Percentiles rank a stretch among this genome's conserved stretches.
These are phyloP conservation scores for Exophiala calicioides DNA, from an alignment of 2,329 filamentous ascomycete species.

Conservation along the genomic window DNA sequence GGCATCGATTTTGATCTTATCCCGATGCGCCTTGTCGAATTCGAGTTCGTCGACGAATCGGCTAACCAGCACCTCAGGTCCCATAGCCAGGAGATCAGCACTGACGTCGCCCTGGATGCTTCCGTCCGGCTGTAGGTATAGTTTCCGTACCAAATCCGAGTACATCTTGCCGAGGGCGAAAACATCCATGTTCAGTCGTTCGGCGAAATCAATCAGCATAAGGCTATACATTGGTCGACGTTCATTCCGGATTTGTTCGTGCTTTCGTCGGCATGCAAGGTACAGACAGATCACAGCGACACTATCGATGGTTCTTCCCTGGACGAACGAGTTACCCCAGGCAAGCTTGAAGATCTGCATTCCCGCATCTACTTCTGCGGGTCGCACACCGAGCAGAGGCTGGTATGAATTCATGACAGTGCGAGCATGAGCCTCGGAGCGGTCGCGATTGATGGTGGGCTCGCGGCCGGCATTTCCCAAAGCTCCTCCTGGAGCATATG, in stretches of 20 bases:
- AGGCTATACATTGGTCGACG: slow-evolving; percentile 43
- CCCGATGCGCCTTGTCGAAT: slow-evolving; percentile 70
- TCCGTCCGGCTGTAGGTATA: slow-evolving; percentile 42
- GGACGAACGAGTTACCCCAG: slow-evolving; percentile 73
- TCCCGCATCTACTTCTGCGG: slow-evolving; percentile 54
- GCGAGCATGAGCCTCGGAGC: slow-evolving; percentile 32
- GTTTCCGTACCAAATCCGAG: slow-evolving; percentile 71
- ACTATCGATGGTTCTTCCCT: slow-evolving; percentile 80
- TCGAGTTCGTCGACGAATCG: slow-evolving; percentile 90
- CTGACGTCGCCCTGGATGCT: slow-evolving; percentile 47
- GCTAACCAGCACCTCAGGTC: slow-evolving; percentile 82
- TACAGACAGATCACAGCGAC: slow-evolving; percentile 92
- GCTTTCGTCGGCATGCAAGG: slow-evolving; percentile 67
- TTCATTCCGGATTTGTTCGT: slow-evolving; percentile 55
- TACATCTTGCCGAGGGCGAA: slow-evolving; percentile 89
- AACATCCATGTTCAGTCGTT: slow-evolving; percentile 71
- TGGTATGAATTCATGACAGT: slow-evolving; percentile 62
- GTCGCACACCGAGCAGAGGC: slow-evolving; percentile 62
- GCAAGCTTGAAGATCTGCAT: slow-evolving; percentile 76
- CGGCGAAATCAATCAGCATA: slow-evolving; percentile 94
- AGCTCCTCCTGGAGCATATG: slow-evolving; percentile 52
- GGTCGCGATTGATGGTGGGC: slow-evolving; percentile 38
- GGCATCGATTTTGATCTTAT: slow-evolving; percentile 84
- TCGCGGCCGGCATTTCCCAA: slow-evolving; percentile 36
- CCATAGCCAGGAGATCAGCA: slow-evolving; percentile 21